phyloP scores from a whole-genome alignment of 345 rosid genomes.

The Murraya paniculata region DNA sequence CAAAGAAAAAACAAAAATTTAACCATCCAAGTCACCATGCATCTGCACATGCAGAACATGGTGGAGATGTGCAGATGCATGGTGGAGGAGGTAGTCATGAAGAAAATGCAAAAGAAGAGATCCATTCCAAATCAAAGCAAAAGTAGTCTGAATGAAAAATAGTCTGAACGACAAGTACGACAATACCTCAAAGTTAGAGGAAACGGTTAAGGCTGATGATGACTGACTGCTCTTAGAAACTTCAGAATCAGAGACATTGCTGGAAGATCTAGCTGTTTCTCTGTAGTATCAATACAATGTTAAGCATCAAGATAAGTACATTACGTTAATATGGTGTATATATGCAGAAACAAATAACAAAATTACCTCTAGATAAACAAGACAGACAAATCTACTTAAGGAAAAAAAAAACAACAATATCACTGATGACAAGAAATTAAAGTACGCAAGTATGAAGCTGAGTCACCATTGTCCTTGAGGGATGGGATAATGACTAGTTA shows the following conservation, averaged over 20 bases:
- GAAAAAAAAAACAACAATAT: neutral
- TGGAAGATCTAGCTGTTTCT: slow-evolving; percentile 50
- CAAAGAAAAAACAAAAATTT: neutral
- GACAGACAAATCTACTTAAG: neutral
- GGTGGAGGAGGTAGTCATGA: neutral
- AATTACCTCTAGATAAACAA: neutral
- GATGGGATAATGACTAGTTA: neutral
- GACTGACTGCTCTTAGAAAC: slow-evolving; percentile 46
- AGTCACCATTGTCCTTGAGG: neutral
- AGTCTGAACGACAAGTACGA: neutral
- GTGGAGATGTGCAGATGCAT: too few species aligned
- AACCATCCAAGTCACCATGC: neutral
- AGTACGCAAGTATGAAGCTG: neutral
- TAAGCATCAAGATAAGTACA: slow-evolving; percentile 11
- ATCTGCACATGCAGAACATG: neutral
- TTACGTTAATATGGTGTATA: neutral
- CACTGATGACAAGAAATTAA: neutral
- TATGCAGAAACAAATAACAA: slow-evolving; percentile 3
- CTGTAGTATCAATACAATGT: slow-evolving; percentile 36
- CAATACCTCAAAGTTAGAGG: slow-evolving; percentile 77
- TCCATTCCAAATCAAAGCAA: neutral
- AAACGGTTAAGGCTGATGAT: slow-evolving; percentile 51
- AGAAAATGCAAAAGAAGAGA: neutral
- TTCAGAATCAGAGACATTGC: slow-evolving; percentile 45
- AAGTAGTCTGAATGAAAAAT: neutral